Conservation (phyloP, 805 yeast genomes). For the Phaffomyces opuntiae region DNA sequence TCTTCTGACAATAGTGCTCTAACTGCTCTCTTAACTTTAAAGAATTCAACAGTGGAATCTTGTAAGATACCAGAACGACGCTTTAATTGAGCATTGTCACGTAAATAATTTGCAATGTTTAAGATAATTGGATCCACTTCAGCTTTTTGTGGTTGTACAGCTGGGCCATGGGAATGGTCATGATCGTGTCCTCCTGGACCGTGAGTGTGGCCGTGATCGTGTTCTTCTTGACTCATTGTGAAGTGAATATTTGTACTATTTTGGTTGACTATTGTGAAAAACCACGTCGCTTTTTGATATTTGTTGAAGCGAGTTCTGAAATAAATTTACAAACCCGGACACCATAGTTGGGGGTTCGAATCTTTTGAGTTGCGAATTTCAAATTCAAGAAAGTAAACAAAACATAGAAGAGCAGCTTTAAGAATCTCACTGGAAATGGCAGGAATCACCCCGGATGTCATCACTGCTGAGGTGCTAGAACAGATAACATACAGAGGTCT, state of each 20-base stretch:
- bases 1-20: conserved; percentile 73
- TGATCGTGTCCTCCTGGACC: conserved; percentile 1
- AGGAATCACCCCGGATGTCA: conserved; percentile 24
- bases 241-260: not conserved
- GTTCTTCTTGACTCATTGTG: conserved; percentile 5
- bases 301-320: not conserved
- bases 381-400: not conserved
- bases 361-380: not conserved
- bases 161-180: not conserved
- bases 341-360: conserved; percentile 2
- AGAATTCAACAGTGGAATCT: conserved; percentile 70
- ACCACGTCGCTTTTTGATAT: not conserved
- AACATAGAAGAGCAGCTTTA: not conserved
- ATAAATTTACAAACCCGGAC: not conserved
- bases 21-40: conserved; percentile 75
- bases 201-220: not conserved
- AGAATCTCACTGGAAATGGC: not conserved
- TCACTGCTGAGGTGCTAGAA: conserved; percentile 27
- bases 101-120: conserved; percentile 64
- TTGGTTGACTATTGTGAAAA: not conserved
- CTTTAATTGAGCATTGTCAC: conserved; percentile 61
- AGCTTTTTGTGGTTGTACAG: not conserved
- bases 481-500: conserved; percentile 30
- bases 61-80: conserved; percentile 76
- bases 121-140: conserved; percentile 45